phyloP scores from a whole-genome alignment of 2,329 filamentous ascomycete genomes.

The Cytospora chrysosperma region DNA sequence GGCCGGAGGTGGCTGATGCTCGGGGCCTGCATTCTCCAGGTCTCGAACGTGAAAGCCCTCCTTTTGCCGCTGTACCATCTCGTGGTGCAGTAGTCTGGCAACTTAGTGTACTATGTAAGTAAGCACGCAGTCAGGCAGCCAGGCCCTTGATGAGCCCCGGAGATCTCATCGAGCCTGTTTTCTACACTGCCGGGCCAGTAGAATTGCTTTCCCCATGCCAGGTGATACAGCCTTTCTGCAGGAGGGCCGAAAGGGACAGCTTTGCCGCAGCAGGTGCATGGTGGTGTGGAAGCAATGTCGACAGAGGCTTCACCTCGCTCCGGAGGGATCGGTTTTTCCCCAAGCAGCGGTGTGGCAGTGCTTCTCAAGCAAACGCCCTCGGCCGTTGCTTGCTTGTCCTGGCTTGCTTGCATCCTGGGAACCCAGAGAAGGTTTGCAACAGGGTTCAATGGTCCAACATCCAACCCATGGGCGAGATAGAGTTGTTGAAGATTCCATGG shows the following conservation, averaged over 20 bases:
- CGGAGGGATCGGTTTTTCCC: conserved; percentile 1
- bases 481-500: neutral
- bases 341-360: conserved; percentile 23
- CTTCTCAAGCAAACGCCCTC: neutral
- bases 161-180: neutral
- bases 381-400: neutral
- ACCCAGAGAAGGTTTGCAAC: neutral
- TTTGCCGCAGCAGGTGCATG: conserved; percentile 17
- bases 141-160: neutral
- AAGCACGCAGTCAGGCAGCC: neutral
- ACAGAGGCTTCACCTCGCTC: conserved; percentile 2
- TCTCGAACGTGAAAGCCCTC: neutral
- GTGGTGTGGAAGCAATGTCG: conserved; percentile 1
- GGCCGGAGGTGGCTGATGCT: neutral
- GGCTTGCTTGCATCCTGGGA: neutral
- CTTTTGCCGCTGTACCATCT: neutral
- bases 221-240: conserved; percentile 21
- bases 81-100: neutral
- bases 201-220: conserved; percentile 2
- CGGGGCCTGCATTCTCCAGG: neutral
- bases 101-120: neutral
- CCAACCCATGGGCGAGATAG: neutral
- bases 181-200: neutral
- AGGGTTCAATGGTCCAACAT: neutral
- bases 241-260: conserved; percentile 10